Base-by-base conservation (phyloP, 2,329 filamentous ascomycete species). In the Tolypocladium ovalisporum region DNA sequence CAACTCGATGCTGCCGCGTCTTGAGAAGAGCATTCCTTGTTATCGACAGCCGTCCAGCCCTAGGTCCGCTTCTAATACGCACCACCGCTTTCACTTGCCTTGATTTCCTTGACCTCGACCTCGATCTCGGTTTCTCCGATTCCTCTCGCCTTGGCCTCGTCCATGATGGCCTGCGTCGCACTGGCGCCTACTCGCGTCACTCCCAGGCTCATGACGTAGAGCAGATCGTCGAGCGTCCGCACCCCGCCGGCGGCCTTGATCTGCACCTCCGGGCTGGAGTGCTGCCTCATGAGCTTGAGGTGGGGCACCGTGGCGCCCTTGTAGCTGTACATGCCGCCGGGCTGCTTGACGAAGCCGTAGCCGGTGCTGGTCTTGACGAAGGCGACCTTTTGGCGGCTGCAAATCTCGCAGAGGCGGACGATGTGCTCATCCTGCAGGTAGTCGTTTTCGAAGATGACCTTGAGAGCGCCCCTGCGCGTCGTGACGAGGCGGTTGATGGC, bases 371-470 rank as follows among this genome's bases (percentile, higher is more conserved):
- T 85, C 71, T 85, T 85, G 61, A 84, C 75, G 57, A 83, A 85
- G 0, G 76, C 81, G 0, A 85, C 81, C 0, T 68, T 68, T 0
- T 80, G 39, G 0, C 71, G 65, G 0, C 76, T 76, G 64, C 82
- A 85, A 35, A 85, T 81, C 64, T 76, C 63, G 63, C 82, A 84
- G 0, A 85, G 70, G 7, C 67, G 71, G 10, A 74, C 62, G 54
- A 85, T 82, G 40, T 84, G 75, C 13, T 75, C 63, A 0, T 79
- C 70, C 1, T 71, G 34, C 0, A 85, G 73, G 60, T 77, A 85
- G 63, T 83, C 81, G 61, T 82, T 85, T 62, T 85, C 81, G 57
- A 85, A 84, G 54, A 85, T 85, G 54, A 85, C 81, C 63, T 85
- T 85, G 8, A 85, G 70, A 3, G 29, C 27, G 0, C 75, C 78